phyloP scores from a whole-genome alignment of 257 asterid genomes.

The Cordia subcordata region DNA sequence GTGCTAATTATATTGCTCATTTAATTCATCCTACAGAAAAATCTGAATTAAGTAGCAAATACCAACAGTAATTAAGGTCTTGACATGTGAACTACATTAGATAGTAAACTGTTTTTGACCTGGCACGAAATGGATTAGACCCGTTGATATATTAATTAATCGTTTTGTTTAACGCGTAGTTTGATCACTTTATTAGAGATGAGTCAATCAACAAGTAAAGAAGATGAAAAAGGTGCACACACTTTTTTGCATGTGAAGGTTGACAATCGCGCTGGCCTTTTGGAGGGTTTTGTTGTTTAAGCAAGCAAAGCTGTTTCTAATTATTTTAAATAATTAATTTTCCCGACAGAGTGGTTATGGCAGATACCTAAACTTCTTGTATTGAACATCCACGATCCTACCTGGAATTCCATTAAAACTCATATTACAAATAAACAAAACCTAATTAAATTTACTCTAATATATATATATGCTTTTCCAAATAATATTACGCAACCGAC shows the following conservation, averaged over 20 bases:
- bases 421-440: background rate
- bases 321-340: conserved; percentile 1
- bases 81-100: too few species aligned
- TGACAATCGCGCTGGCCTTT: conserved; percentile 31
- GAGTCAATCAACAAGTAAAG: too few species aligned
- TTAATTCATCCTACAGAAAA: too few species aligned
- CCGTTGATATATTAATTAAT: too few species aligned
- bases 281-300: conserved; percentile 28
- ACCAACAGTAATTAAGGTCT: too few species aligned
- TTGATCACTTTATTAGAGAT: background rate
- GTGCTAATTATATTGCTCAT: too few species aligned
- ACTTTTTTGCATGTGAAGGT: conserved; percentile 48
- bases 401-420: conserved; percentile 42
- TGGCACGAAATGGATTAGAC: too few species aligned
- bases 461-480: background rate
- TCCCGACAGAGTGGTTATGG: conserved; percentile 23
- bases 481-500: background rate
- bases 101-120: too few species aligned
- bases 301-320: conserved; percentile 3
- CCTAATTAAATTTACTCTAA: background rate
- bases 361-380: conserved; percentile 9
- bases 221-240: background rate
- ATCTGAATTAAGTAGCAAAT: too few species aligned
- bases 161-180: background rate
- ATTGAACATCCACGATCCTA: conserved; percentile 29